Base-by-base conservation (phyloP, 2,329 filamentous ascomycete genomes). In the Metarhizium rileyi region DNA sequence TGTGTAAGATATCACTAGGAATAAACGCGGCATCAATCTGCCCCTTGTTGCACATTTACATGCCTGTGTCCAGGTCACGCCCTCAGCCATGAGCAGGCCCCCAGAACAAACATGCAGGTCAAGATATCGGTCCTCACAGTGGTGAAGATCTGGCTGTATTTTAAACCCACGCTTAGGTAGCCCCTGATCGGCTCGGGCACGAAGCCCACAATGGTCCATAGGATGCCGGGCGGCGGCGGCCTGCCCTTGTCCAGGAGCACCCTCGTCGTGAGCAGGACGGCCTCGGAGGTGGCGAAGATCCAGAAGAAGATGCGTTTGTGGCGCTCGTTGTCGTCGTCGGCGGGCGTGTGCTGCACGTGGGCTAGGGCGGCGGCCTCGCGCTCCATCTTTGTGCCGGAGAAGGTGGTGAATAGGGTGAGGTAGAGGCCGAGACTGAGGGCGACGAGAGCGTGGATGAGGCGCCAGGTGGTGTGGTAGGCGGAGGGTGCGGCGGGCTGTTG, bases 261-360 rank as follows among this genome's bases (percentile, higher is more conserved):
- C 23, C 86, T 74, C 27, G 78, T 82, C 1, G 81, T 84, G 55
- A 91, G 79, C 54, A 91, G 70, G 48, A 87, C 63, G 10, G 87
- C 75, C 69, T 93, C 86, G 28, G 80, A 83, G 0, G 86, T 88
- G 5, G 86, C 83, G 62, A 91, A 93, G n/a, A 86, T 76, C 71
- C 83, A 88, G 66, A 91, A 90, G 66, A 90, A 84, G 22, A 67
- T 47, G 44, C 53, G 59, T 55, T 61, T 65, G 41, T 60, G 64
- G 45, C 57, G 62, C 51, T 66, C 64, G 22, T 62, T 52, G 38
- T 63, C 63, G 12, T 60, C 55, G 43, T 61, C 63, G 14, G 53
- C 49, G 8, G 51, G 55, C 12, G 62, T 57, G 35, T 55, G 54
- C 36, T 56, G 56, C 8, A 55, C 56, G 40, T 59, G 58, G 14